A percentile compares a stretch with the other conserved stretches of the same genome.
Evolutionary conservation across 2,329 filamentous ascomycete genomes (phyloP).

Genomic region (Talaromyces islandicus): DNA sequence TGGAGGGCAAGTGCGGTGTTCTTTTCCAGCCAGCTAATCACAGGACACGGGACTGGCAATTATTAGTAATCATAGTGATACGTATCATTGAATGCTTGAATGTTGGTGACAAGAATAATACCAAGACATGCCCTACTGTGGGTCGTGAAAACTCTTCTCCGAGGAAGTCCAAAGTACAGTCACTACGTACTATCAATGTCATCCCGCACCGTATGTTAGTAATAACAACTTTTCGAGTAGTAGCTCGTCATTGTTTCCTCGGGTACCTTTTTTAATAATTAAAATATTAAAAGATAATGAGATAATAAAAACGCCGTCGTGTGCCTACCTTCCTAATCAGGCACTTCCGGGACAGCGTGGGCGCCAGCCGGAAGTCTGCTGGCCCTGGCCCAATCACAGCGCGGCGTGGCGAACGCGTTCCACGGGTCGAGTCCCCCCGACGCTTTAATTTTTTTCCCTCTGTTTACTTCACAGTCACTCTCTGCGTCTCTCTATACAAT

Average conservation of each 20-base stretch:
- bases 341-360: background rate
- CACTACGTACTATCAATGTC: no score
- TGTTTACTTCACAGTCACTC: background rate
- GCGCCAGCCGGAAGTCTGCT: background rate
- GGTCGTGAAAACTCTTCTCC: background rate
- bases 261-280: background rate
- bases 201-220: background rate
- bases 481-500: background rate
- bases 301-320: background rate
- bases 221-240: background rate
- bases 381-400: background rate
- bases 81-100: no score
- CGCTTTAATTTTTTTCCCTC: background rate
- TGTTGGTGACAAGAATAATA: no score
- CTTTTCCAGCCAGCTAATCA: background rate
- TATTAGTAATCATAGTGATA: no score
- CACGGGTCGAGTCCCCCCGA: background rate
- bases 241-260: no score
- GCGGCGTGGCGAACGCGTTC: background rate
- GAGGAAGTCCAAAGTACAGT: no score
- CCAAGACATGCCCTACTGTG: background rate
- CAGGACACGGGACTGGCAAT: background rate
- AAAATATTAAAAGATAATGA: background rate
- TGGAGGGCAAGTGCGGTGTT: background rate
- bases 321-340: background rate